Base-by-base conservation (phyloP, 2,329 filamentous ascomycete species). In the Neofusicoccum ribis region DNA sequence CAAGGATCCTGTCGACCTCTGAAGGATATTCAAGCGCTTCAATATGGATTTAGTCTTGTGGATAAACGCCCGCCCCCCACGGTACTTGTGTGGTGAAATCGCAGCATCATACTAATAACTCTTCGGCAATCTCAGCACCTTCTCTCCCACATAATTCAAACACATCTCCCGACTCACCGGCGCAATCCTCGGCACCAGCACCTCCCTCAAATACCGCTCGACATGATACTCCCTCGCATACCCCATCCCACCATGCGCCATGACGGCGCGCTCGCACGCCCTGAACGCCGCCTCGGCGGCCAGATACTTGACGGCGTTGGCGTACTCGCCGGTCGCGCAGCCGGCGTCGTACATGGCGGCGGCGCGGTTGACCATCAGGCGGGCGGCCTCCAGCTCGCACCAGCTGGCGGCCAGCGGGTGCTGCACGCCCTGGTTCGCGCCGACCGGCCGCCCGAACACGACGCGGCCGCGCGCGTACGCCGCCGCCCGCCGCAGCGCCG, bases 121-220 rank as follows among this genome's bases (percentile, higher is more conserved):
- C 67, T 87, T 81, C 1, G 89, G 90, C 34, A 92, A 70, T 3
- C 82, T 78, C 17, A 92, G 75, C 0, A 86, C 89, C 77, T 86
- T 90, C 74, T 91, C 89, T 2, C 84, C 82, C 14, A 92, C 84
- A 73, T 88, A 91, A 69, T 91, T 92, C 80, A 91, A 79, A 60
- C 92, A 90, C 90, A 92, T 92, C 78, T 92, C 90, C 68, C 84
- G 74, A 68, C 84, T 86, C 5, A 88, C 84, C 1, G 86, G 86
- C 2, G 86, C 86, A 66, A 88, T 85, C 34, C 86, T 73, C 1
- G 86, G 86, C 8, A 88, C 85, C 64, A 88, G 81, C 62, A 82
- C 83, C 72, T 88, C 86, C 39, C 86, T 77, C 63, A 88, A 68
- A 73, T 86, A 88, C 56, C 86, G 75, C 74, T 88, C 86, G 0